Evolutionary conservation across 305 asterid genomes (phyloP), one percentile per base, ranked within the genome.

Genomic region (Fraxinus sp.): DNA sequence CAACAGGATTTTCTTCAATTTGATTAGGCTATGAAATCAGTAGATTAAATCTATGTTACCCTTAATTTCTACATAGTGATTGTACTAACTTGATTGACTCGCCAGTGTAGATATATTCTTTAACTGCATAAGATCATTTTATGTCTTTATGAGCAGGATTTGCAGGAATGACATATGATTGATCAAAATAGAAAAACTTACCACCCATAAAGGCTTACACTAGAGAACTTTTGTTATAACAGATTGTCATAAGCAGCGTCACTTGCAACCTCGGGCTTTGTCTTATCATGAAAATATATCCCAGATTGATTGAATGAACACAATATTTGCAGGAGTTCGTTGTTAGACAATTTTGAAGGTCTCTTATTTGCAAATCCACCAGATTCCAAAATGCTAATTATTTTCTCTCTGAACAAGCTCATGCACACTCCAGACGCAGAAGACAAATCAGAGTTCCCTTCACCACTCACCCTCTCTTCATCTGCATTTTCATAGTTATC

Each of bases 281-380:
- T 81, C 82, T 79, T 91, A 87, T 88, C 90, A 77, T 84, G 92
- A 85, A 96, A 97, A 79, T 81, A 84, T 32, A 97, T 83, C 77
- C 98, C 98, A 78, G 89, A 91, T 84, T 86, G 91, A 88, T 97
- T 96, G 41, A 97, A 87, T 82, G 89, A 80, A 82, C 89, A 90
- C 81, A 94, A 85, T 90, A 97, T 81, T 82, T 82, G 85, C 78
- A 93, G 80, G 85, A 96, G 87, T 80, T 93, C 97, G 76, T 88
- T 88, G 0, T 91, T 89, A 0, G 94, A 83, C 81, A 93, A 84
- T 85, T 97, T 97, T 9, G 94, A 83, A 28, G 99, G 97, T 83
- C 99, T 93, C 90, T 90, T 94, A 39, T 94, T 93, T 87, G 74
- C 86, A 85, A 87, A 93, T 32, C 91, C 94, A 84, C 91, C 74